These are phyloP conservation scores for Solanum hybrid DNA, from an alignment of 305 asterid species.

Conservation along the genomic window DNA sequence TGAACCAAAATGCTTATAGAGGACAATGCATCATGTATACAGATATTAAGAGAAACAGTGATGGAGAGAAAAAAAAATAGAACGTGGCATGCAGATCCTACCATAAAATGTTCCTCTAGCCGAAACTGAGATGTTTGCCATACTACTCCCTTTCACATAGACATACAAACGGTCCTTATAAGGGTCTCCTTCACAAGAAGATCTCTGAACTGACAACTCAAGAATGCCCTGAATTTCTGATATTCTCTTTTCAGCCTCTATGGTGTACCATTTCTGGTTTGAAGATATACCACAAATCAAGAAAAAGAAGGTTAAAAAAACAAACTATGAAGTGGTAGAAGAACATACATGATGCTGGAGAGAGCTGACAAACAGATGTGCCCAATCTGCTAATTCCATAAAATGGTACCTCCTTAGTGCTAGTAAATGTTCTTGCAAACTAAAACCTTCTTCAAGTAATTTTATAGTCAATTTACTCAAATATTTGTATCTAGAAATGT, in stretches of 20 bases:
- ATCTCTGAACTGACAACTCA: conserved; percentile 85
- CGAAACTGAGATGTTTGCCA: conserved; percentile 38
- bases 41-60: not conserved
- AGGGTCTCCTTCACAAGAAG: conserved; percentile 92
- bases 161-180: conserved; percentile 62
- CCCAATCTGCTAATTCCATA: conserved; percentile 98
- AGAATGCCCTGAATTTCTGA: conserved; percentile 88
- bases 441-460: conserved; percentile 81
- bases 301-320: conserved; percentile 15
- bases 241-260: conserved; percentile 71
- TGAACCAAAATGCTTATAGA: not conserved
- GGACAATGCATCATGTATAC: conserved; percentile 3
- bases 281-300: conserved; percentile 24
- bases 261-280: conserved; percentile 78
- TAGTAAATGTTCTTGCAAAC: conserved; percentile 79
- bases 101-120: conserved; percentile 41
- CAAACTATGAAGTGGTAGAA: conserved; percentile 5
- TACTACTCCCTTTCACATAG: conserved; percentile 52
- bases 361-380: conserved; percentile 81
- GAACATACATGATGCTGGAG: conserved; percentile 65
- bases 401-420: conserved; percentile 82
- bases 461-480: conserved; percentile 83
- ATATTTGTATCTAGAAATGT: conserved; percentile 61
- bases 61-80: not conserved
- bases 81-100: not conserved